Base-by-base conservation (phyloP, 306 rosid species). In the Cicer yamashitae region DNA sequence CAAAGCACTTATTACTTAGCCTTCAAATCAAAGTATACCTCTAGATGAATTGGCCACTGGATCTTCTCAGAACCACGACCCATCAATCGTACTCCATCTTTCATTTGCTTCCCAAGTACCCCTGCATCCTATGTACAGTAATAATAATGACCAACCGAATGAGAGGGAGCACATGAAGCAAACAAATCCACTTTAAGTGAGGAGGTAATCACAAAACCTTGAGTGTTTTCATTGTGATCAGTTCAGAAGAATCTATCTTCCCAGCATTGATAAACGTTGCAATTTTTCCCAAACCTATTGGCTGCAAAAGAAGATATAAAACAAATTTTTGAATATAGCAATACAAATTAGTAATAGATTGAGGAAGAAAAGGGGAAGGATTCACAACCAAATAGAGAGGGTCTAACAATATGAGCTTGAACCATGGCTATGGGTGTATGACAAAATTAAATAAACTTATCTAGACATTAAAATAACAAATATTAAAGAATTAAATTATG, bases 71-170 rank as follows among this genome's bases (percentile, higher is more conserved):
- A 88, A 63, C 98, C 96, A 37, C 98, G 98, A 12, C 97, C 97
- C 98, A 94, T 91, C 84, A 94, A 85, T 80, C 98, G 79, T 8
- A 94, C 96, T 73, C 97, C 98, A 78, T 90, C 97, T 83, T 91
- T 66, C 60, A 91, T 88, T 78, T 94, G 98, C 82, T 94, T 94
- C 78, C 97, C 97, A 44, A 94, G 87, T 54, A 89, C 97, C 73
- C 89, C 85, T 64, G 98, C 82, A 84, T 94, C 98, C 98, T 94
- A 76, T 73, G 75, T 94, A 80, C 67, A 73, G 81, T 70, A 76
- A 77, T 22, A 78, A 20, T 71, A 38, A 62, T 70, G 66, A 79
- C 54, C 43, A 81, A 20, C 78, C 79, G 47, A 83, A 60, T 80
- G 45, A 84, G 79, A 66, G 46, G 58, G 77, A 58, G 63, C 10